A percentile compares a stretch with the other conserved stretches of the same genome.
Conservation (phyloP, 2,329 filamentous ascomycete genomes). For the Ophiostoma ips region DNA sequence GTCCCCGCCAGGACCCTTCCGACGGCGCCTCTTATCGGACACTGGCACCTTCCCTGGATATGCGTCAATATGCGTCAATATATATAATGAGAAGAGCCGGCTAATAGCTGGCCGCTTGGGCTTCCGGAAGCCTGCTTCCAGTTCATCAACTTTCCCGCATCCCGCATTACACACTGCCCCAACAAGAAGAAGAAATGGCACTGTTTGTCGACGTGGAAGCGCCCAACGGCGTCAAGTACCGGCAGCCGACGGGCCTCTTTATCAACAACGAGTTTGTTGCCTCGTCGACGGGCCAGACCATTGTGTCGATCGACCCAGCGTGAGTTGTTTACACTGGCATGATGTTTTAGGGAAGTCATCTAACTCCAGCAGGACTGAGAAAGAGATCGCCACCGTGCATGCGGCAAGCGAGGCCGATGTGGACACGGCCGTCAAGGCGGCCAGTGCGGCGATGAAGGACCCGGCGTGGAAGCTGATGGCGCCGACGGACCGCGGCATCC, state of each 20-base stretch:
- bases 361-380: constrained; percentile 1
- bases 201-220: neutral
- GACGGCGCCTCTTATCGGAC: no score
- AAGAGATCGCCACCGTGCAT: constrained; percentile 4
- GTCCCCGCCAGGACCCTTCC: no score
- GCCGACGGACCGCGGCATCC: constrained; percentile 19
- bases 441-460: constrained; percentile 6
- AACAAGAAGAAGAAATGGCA: no score
- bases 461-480: constrained; percentile 5
- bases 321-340: constrained; percentile 23
- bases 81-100: no score
- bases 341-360: no score
- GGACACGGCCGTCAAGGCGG: constrained; percentile 10
- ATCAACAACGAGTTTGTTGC: constrained; percentile 71
- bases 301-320: constrained; percentile 56
- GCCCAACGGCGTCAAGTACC: neutral
- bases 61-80: no score
- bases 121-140: no score
- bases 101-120: no score
- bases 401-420: constrained; percentile 6
- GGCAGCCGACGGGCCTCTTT: constrained; percentile 43
- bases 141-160: no score
- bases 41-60: no score
- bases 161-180: no score
- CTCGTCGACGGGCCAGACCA: constrained; percentile 47